phyloP scores from a whole-genome alignment of 352 stramenopile species.

The Blastocystis hominis region DNA sequence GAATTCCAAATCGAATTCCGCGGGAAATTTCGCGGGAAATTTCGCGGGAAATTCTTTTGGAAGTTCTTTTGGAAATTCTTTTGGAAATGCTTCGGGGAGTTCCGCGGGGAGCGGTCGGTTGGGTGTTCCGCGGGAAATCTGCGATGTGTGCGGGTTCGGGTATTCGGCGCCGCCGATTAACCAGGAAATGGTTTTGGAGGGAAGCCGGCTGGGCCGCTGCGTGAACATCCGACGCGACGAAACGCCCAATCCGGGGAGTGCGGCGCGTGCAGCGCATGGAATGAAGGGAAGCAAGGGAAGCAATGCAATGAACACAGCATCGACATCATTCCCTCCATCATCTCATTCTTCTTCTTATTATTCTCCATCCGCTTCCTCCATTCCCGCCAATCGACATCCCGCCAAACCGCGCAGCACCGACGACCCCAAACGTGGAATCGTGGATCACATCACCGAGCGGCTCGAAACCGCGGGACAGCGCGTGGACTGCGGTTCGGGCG shows the following conservation, averaged over 20 bases:
- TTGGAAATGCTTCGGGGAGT: too few species aligned
- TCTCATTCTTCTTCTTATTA: neutral
- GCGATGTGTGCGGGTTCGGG: neutral
- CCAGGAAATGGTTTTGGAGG: neutral
- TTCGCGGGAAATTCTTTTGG: neutral
- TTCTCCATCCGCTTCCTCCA: neutral
- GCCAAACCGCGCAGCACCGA: neutral
- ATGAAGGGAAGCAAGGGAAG: too few species aligned
- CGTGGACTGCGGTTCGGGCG: neutral
- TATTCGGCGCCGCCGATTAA: neutral
- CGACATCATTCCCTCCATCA: too few species aligned
- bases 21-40: neutral
- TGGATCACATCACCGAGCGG: neutral
- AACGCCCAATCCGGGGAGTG: too few species aligned
- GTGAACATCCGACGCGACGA: neutral
- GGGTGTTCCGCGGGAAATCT: neutral
- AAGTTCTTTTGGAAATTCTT: neutral
- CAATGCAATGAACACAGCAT: too few species aligned
- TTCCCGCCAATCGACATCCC: neutral
- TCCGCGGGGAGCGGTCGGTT: too few species aligned
- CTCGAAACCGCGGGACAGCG: neutral
- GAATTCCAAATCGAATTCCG: too few species aligned
- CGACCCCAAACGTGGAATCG: neutral
- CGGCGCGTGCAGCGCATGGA: too few species aligned
- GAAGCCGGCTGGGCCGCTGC: neutral